Evolutionary conservation across 192 early-diverging fungal species (phyloP).

Genomic region (Geranomyces michiganensis): DNA sequence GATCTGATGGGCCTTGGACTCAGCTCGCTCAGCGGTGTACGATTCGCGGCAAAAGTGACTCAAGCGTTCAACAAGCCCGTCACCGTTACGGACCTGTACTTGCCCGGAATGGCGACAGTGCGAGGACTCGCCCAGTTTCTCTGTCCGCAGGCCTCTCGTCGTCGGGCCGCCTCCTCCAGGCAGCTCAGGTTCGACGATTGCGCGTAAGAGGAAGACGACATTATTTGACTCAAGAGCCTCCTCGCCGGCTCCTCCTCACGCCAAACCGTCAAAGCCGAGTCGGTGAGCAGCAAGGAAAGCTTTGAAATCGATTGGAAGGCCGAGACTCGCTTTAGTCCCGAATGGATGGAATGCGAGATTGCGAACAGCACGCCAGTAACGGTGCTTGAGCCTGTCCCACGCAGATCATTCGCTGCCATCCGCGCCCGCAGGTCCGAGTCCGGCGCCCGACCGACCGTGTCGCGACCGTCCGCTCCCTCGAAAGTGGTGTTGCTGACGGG

Average conservation of each 20-base stretch:
- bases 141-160: neutral
- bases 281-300: neutral
- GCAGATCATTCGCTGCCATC: conserved; percentile 8
- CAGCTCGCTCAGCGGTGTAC: conserved; percentile 3
- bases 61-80: neutral
- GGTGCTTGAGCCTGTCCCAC: neutral
- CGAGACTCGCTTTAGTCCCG: neutral
- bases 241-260: neutral
- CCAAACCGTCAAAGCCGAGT: neutral
- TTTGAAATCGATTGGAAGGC: conserved; percentile 9
- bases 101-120: neutral
- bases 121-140: neutral
- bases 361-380: neutral
- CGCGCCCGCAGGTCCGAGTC: neutral
- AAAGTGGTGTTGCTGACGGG: neutral
- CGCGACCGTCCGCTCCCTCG: neutral
- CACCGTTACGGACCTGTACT: conserved; percentile 2
- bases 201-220: neutral
- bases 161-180: neutral
- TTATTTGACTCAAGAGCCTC: conserved; percentile 3
- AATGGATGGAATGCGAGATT: conserved; percentile 4
- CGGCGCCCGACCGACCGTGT: neutral
- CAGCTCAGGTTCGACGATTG: conserved; percentile 1
- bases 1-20: conserved; percentile 6
- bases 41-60: neutral